phyloP scores from a whole-genome alignment of 2,329 filamentous ascomycete species.

The Calycina herbarum region DNA sequence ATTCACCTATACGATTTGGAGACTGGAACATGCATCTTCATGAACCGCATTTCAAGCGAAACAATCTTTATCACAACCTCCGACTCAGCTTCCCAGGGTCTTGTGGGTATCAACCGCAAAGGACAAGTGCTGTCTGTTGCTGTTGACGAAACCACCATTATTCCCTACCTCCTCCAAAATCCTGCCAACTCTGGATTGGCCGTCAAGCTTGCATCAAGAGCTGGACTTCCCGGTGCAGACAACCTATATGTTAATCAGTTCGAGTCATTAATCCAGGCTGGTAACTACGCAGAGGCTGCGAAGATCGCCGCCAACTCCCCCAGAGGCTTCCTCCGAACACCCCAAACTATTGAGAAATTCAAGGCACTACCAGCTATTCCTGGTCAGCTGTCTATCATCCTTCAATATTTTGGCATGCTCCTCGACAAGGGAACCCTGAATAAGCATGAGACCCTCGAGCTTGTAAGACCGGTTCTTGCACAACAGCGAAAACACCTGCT shows the following conservation, averaged over 20 bases:
- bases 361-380: constrained; percentile 80
- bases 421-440: constrained; percentile 94
- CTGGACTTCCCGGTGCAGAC: constrained; percentile 90
- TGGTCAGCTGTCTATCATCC: constrained; percentile 87
- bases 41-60: constrained; percentile 99
- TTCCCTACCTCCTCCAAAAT: constrained; percentile 94
- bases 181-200: constrained; percentile 91
- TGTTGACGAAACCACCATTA: constrained; percentile 86
- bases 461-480: constrained; percentile 86
- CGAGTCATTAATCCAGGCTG: constrained; percentile 77
- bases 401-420: constrained; percentile 97
- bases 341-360: constrained; percentile 94
- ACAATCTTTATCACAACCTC: constrained; percentile 94
- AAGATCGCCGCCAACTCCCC: constrained; percentile 97
- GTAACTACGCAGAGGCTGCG: constrained; percentile 83
- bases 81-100: constrained; percentile 80
- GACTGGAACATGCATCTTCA: constrained; percentile 93
- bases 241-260: constrained; percentile 92
- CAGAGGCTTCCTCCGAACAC: constrained; percentile 88
- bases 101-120: constrained; percentile 95
- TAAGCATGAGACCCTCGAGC: constrained; percentile 88
- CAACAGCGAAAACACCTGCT: constrained; percentile 94
- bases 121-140: constrained; percentile 94
- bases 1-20: constrained; percentile 98
- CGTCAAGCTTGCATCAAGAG: constrained; percentile 93